These are phyloP conservation scores for Cokeromyces recurvatus DNA, from an alignment of 371 early-diverging fungal species.

Conservation along the genomic window DNA sequence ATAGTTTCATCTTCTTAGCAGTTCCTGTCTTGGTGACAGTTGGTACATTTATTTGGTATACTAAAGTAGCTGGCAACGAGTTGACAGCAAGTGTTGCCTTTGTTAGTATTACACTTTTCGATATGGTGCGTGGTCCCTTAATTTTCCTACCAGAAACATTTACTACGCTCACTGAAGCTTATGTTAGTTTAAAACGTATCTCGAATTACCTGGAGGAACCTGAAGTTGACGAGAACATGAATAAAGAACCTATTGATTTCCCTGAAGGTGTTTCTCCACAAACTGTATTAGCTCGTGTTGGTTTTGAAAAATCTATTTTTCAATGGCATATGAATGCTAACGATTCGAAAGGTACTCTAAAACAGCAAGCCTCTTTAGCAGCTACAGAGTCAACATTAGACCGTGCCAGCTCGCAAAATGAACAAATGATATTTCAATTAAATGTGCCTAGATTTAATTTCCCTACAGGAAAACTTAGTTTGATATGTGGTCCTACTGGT, in stretches of 20 bases:
- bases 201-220: conserved; percentile 48
- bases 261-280: conserved; percentile 13
- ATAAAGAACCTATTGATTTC: conserved; percentile 10
- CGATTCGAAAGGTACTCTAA: too few species aligned
- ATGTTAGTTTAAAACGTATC: conserved; percentile 52
- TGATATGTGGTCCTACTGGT: conserved; percentile 72
- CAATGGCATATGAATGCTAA: conserved; percentile 36
- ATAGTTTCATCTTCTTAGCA: conserved; percentile 37
- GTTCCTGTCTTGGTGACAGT: conserved; percentile 54
- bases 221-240: conserved; percentile 34
- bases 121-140: conserved; percentile 48
- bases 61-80: conserved; percentile 47
- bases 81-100: conserved; percentile 52
- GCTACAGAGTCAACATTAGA: not conserved
- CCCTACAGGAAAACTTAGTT: conserved; percentile 53
- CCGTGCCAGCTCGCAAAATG: not conserved
- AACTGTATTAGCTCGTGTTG: conserved; percentile 30
- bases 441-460: conserved; percentile 42
- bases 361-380: not conserved
- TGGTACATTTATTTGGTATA: conserved; percentile 54
- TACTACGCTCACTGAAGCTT: conserved; percentile 32
- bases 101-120: conserved; percentile 57
- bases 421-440: conserved; percentile 11
- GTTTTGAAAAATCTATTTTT: conserved; percentile 43
- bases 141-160: conserved; percentile 43